Evolutionary conservation across 768 basidiomycete species (phyloP).

Genomic region (Tulasnella calospora): DNA sequence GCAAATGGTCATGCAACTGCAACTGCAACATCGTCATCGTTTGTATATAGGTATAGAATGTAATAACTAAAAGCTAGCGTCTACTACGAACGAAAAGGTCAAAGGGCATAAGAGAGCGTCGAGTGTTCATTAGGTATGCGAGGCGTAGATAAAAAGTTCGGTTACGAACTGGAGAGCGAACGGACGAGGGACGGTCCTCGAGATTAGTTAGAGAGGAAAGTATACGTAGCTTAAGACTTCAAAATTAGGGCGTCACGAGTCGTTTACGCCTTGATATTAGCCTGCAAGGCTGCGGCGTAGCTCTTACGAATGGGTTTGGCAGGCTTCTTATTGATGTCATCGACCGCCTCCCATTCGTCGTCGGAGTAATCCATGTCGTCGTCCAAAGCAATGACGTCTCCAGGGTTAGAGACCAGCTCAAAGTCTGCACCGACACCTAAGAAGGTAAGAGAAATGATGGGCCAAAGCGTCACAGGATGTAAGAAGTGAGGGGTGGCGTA

Average conservation of each 20-base stretch:
- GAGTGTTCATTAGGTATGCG: background rate
- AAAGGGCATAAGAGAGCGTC: background rate
- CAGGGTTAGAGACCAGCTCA: slow-evolving; percentile 11
- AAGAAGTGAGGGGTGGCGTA: background rate
- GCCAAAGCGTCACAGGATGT: background rate
- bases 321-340: slow-evolving; percentile 6
- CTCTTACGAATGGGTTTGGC: slow-evolving; percentile 5
- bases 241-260: background rate
- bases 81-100: background rate
- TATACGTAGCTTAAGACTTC: background rate
- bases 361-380: slow-evolving; percentile 21
- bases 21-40: background rate
- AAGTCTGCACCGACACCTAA: slow-evolving; percentile 17
- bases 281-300: slow-evolving; percentile 15
- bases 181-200: background rate
- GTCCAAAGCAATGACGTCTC: slow-evolving; percentile 16
- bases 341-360: slow-evolving; percentile 21
- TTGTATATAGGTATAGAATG: background rate
- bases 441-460: background rate
- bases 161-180: background rate
- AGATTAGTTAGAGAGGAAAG: background rate
- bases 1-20: background rate
- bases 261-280: slow-evolving; percentile 2
- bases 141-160: background rate
- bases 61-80: background rate